phyloP scores from a whole-genome alignment of 2,329 filamentous ascomycete genomes.

The Penicillium sp. region DNA sequence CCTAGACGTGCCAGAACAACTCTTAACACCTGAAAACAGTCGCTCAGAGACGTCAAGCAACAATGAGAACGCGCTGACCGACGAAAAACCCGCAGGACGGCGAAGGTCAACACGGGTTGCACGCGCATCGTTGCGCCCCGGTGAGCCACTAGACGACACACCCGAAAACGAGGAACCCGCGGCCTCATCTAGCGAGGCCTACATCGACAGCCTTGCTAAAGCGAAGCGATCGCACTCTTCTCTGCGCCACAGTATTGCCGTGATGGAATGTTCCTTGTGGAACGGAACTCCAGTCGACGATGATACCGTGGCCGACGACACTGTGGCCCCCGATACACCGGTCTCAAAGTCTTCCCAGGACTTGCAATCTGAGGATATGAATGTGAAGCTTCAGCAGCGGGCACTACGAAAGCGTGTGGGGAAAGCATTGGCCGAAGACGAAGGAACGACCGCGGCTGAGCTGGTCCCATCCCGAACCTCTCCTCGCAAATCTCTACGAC shows the following conservation, averaged over 20 bases:
- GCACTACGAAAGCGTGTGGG: conserved; percentile 35
- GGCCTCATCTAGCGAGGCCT: conserved; percentile 28
- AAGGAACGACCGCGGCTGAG: conserved; percentile 27
- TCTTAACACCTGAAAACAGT: conserved; percentile 46
- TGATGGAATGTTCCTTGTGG: conserved; percentile 39
- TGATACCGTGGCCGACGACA: conserved; percentile 24
- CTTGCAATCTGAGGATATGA: conserved; percentile 22
- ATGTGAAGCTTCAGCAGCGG: conserved; percentile 30
- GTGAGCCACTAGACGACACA: conserved; percentile 30
- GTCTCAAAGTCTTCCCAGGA: conserved; percentile 39
- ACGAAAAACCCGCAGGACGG: conserved; percentile 35
- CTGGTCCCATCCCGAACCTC: conserved; percentile 22
- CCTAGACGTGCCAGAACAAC: conserved; percentile 40
- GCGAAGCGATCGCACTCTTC: conserved; percentile 39
- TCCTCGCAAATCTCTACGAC: conserved; percentile 34
- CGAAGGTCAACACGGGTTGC: conserved; percentile 41
- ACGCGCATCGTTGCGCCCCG: conserved; percentile 40
- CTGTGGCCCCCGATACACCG: conserved; percentile 36
- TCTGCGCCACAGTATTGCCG: conserved; percentile 43
- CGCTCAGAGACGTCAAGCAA: conserved; percentile 46
- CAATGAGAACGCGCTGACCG: conserved; percentile 37
- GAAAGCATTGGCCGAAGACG: conserved; percentile 30
- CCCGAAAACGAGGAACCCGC: conserved; percentile 25
- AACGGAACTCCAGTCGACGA: conserved; percentile 24
- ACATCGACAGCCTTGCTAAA: conserved; percentile 40